phyloP scores from a whole-genome alignment of 1,284 basidiomycete genomes.

The Tilletia walkeri region DNA sequence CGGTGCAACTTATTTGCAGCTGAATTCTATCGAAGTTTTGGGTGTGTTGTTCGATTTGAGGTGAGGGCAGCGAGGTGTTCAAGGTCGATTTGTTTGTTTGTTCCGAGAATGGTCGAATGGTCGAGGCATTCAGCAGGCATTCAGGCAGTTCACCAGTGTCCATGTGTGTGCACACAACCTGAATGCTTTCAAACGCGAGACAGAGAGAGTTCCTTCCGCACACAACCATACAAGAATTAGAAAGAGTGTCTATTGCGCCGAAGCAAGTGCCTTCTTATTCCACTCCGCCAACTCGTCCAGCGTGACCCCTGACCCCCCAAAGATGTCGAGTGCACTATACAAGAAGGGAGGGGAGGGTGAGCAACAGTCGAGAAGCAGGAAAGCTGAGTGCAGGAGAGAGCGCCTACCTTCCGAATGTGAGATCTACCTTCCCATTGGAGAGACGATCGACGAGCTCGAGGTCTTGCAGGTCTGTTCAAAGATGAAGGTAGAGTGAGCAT shows the following conservation, averaged over 20 bases:
- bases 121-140: no score
- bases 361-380: slow-evolving; percentile 8
- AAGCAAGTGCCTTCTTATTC: slow-evolving; percentile 36
- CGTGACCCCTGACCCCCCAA: slow-evolving; percentile 72
- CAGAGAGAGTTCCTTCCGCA: no score
- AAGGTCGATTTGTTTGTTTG: no score
- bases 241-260: background rate
- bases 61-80: no score
- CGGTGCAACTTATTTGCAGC: no score
- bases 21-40: no score
- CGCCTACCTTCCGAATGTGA: slow-evolving; percentile 87
- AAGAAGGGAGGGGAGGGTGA: slow-evolving; percentile 2
- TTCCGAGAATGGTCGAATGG: no score
- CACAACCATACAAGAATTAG: no score
- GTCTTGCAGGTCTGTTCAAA: slow-evolving; percentile 71
- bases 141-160: no score
- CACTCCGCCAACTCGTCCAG: slow-evolving; percentile 68
- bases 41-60: no score
- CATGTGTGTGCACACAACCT: no score
- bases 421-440: slow-evolving; percentile 81
- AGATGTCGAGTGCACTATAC: slow-evolving; percentile 73
- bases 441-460: slow-evolving; percentile 77
- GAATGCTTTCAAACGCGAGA: no score
- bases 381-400: background rate
- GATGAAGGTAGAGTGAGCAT: background rate